Base-by-base conservation (phyloP, 345 rosid species). In the Camelina sativa region DNA sequence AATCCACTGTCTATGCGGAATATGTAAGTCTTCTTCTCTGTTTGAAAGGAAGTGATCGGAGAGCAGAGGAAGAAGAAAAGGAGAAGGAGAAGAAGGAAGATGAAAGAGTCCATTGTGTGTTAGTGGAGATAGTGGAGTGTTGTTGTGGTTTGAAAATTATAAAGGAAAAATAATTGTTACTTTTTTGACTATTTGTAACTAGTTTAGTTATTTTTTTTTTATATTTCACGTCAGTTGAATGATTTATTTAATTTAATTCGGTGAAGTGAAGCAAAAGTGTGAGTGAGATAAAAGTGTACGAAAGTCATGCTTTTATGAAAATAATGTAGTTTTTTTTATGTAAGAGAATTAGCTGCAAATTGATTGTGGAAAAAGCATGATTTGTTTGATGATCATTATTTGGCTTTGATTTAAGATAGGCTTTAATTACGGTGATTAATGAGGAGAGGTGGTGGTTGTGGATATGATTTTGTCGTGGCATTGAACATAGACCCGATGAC, bases 1-100 rank as follows among this genome's bases (percentile, higher is more conserved):
- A 88, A 77, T 50, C 72, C 56, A 16, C 84, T 62, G 43, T 90
- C 86, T 4, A 92, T 78, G 2, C 89, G 86, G 73, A 90, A 34
- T 66, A 87, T 90, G 83, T 76, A 92, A 62, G 97, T 66, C 58
- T 66, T 89, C 37, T 80, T 85, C 43, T 65, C 71, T 8, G 83
- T 50, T 55, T 53, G 60, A 19, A 6, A 37, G 40, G 54, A 37
- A 70, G 19, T 56, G 11, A 15, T 10, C 2, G 46, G 25, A 8
- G 32, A 76, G 61, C 13, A 62, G 47, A 73, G 22, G 25, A 56
- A 8, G 32, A 69, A 38, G 62, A 78, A 51, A 11, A 77, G 57
- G 13, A 78, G 38, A 16, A 75, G 76, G 7, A 76, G 25, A 9
- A 74, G 73, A 7, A 69, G 53, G 50, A 66, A 56, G n/a, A 52